Evolutionary conservation across 495 filamentous ascomycete genomes (phyloP), one percentile per base, ranked within the genome.

Genomic region (Penicillium angulare): DNA sequence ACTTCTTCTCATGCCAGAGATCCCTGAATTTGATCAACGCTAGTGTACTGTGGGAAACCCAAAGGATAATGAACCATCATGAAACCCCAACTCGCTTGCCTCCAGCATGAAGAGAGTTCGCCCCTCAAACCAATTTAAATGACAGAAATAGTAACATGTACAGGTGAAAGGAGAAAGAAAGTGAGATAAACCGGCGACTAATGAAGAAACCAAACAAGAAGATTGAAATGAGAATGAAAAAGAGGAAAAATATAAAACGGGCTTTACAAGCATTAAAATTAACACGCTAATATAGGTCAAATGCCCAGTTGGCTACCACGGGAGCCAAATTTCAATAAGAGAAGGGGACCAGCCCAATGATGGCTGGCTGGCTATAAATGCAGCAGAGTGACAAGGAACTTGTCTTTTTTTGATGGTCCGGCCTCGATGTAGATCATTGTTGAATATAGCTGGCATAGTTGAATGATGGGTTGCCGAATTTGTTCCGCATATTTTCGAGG

Each of bases 361-460:
- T 7, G 23, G 27, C 50, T 52, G 50, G 23, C 44, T 43, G 10
- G 32, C 40, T 43, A 8, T 10, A 17, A 24, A 17, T 21, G 20
- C 7, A 17, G 27, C 18, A 41, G 34, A 22, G 26, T 42, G 23
- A 39, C 34, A 52, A 22, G 40, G 29, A 24, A 44, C 31, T 12
- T 24, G 8, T 46, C 29, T 9, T 41, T 49, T 50, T 59, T 20
- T 33, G 32, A 16, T 50, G 57, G 51, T 46, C 57, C 43, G 32
- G 49, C 50, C 53, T 23, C 27, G 36, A 33, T 48, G n/a, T 23
- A 36, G 36, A 33, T 57, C 43, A 52, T 55, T 61, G 44, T 44
- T 55, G 48, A 32, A 68, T 68, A 64, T 62, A 75, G 47, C 60
- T 64, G 13, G 69, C 45, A 22, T 73, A 75, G 41, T 69, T 67